A percentile compares a stretch with the other conserved stretches of the same genome.
phyloP scores from a whole-genome alignment of 2,329 filamentous ascomycete species.

The Daldinia eschscholtzii region DNA sequence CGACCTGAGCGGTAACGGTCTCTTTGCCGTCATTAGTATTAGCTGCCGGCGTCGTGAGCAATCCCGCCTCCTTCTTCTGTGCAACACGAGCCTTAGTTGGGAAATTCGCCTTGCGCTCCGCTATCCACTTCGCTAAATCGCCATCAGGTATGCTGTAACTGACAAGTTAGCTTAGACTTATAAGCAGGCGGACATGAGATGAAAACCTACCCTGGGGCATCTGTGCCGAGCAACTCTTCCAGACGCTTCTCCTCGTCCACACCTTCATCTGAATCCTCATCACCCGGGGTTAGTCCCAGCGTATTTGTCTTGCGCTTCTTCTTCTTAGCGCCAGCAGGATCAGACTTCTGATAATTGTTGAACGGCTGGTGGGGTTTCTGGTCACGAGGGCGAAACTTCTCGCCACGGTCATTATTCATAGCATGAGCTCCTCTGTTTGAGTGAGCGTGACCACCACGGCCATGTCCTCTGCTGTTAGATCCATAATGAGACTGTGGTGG shows the following conservation, averaged over 20 bases:
- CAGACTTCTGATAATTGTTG: conserved; percentile 64
- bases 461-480: conserved; percentile 57
- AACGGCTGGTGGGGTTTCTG: conserved; percentile 52
- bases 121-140: conserved; percentile 84
- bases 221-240: conserved; percentile 66
- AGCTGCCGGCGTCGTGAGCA: conserved; percentile 62
- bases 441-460: conserved; percentile 54
- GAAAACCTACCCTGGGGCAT: conserved; percentile 67
- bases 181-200: background rate
- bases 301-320: conserved; percentile 80
- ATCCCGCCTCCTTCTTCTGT: conserved; percentile 68
- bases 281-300: conserved; percentile 76
- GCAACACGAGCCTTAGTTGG: conserved; percentile 80
- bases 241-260: conserved; percentile 76
- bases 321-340: conserved; percentile 68
- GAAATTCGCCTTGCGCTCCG: conserved; percentile 82
- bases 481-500: conserved; percentile 52
- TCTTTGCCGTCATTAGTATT: conserved; percentile 71
- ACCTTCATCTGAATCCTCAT: conserved; percentile 74
- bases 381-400: conserved; percentile 56
- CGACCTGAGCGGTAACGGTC: conserved; percentile 62
- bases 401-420: conserved; percentile 58
- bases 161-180: conserved; percentile 22
- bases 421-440: conserved; percentile 55
- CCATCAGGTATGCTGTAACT: conserved; percentile 60